Base-by-base conservation (phyloP, 805 yeast genomes). In the Yamadazyma kitorensis region DNA sequence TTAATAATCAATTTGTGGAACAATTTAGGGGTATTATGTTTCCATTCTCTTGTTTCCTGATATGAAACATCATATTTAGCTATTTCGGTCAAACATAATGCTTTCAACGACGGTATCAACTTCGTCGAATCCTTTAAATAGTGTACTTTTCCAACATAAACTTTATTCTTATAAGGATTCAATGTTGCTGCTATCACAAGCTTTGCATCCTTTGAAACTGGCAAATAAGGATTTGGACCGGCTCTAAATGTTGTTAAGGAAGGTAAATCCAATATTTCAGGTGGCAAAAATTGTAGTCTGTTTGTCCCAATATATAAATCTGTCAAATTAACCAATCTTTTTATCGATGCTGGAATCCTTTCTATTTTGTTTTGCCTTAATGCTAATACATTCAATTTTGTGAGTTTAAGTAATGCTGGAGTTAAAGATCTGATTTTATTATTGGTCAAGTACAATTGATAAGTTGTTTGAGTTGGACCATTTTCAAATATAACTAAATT, bases 21-120 rank as follows among this genome's bases (percentile, higher is more conserved):
- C 9, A 67, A 33, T 12, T 56, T 62, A 3, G 78, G 77, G 0
- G 76, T 67, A 14, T 56, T 53, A 24, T 52, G 54, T 43, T 73
- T 74, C 86, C 86, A 79, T 20, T 55, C 53, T 39, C 59, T 59
- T 0, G 80, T 64, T 40, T 79, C 85, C 27, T 74, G 68, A 38
- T 68, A 64, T 1, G 82, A 68, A 1, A 76, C 76, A 40, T 67
- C 68, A 43, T 79, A 78, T 9, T 51, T 48, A 0, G 81, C 76
- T 20, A 79, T 66, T 12, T 54, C 47, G 16, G 80, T 54, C 17
- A 78, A 55, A 29, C 78, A 66, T 1, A 76, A 43, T 29, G 74
- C 72, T 10, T 70, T 59, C 25, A 79, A 54, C 9, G 72, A 64
- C 1, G 81, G 76, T 0, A 67, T 59, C 31, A 60, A 48, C 1